These are phyloP conservation scores for Halophytophthora batemanensis DNA, from an alignment of 352 stramenopile species.

Conservation along the genomic window DNA sequence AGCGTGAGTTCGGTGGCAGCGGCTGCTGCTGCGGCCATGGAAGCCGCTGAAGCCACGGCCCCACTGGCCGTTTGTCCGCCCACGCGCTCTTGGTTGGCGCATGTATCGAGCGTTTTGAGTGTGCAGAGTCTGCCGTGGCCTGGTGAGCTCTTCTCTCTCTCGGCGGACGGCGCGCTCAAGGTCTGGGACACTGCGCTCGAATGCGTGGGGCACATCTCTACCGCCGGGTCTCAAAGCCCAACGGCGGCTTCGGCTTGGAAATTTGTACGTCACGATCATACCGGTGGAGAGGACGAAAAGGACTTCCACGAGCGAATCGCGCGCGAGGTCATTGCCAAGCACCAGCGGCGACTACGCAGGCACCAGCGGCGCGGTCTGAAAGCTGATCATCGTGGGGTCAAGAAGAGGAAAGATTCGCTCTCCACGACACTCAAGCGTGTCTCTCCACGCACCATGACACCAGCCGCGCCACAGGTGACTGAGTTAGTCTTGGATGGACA, in stretches of 20 bases:
- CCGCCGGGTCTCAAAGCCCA: conserved; percentile 14
- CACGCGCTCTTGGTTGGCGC: conserved; percentile 39
- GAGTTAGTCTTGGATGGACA: conserved; percentile 12
- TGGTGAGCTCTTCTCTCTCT: conserved; percentile 46
- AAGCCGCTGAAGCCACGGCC: background rate
- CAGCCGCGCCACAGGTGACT: conserved; percentile 1
- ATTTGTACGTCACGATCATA: conserved; percentile 40
- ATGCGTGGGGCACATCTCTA: conserved; percentile 56
- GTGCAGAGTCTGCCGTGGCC: conserved; percentile 36
- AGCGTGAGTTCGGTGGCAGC: background rate
- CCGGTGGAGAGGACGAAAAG: conserved; percentile 26
- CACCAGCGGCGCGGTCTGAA: conserved; percentile 12
- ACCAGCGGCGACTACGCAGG: conserved; percentile 30
- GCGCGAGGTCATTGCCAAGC: conserved; percentile 35
- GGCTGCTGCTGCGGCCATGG: background rate
- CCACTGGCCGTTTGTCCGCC: conserved; percentile 21
- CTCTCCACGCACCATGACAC: background rate
- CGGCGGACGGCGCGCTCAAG: conserved; percentile 38
- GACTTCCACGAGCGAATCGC: conserved; percentile 33
- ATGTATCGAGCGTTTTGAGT: conserved; percentile 31
- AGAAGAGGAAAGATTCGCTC: background rate
- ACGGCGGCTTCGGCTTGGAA: conserved; percentile 36
- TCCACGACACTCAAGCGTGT: too few species aligned
- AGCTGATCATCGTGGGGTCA: conserved; percentile 6
- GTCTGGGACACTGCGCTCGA: conserved; percentile 40